These are phyloP conservation scores for Candida boleticola DNA, from an alignment of 805 yeast genomes.

Conservation along the genomic window DNA sequence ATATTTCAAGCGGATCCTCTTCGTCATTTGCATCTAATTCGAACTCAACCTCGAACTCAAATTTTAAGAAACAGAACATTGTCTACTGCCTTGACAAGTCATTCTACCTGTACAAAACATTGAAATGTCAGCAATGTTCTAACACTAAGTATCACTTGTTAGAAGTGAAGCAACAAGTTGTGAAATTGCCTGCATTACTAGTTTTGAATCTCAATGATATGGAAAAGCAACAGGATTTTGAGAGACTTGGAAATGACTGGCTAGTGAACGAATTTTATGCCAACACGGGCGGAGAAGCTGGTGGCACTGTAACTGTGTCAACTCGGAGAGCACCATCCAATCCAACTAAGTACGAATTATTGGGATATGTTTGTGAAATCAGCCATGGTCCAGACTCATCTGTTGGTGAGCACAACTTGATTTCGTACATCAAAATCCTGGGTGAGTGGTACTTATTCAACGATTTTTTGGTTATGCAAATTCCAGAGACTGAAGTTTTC, in stretches of 20 bases:
- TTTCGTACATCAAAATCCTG: constrained; percentile 53
- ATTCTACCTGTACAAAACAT: constrained; percentile 41
- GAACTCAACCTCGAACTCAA: not conserved
- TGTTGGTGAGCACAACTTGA: constrained; percentile 52
- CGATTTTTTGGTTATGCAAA: constrained; percentile 80
- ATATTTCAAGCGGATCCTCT: constrained; percentile 25
- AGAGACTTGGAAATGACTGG: constrained; percentile 54
- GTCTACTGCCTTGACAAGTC: not conserved
- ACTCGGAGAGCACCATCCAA: not conserved
- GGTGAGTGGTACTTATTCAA: constrained; percentile 81
- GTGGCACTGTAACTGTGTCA: not conserved
- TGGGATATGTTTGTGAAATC: constrained; percentile 71
- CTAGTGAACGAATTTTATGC: constrained; percentile 57
- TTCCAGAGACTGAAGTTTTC: constrained; percentile 75
- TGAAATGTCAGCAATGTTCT: constrained; percentile 48
- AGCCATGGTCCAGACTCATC: constrained; percentile 40
- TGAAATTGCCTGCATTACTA: constrained; percentile 62
- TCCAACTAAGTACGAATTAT: constrained; percentile 46
- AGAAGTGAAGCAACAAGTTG: constrained; percentile 50
- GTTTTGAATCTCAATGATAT: constrained; percentile 51
- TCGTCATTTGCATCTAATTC: not conserved
- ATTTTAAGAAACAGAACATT: not conserved
- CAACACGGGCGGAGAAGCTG: constrained; percentile 1
- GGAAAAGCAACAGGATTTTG: constrained; percentile 54
- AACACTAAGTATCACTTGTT: constrained; percentile 32